phyloP scores from a whole-genome alignment of 2,329 filamentous ascomycete species.

The Sporothrix pseudoabietina region DNA sequence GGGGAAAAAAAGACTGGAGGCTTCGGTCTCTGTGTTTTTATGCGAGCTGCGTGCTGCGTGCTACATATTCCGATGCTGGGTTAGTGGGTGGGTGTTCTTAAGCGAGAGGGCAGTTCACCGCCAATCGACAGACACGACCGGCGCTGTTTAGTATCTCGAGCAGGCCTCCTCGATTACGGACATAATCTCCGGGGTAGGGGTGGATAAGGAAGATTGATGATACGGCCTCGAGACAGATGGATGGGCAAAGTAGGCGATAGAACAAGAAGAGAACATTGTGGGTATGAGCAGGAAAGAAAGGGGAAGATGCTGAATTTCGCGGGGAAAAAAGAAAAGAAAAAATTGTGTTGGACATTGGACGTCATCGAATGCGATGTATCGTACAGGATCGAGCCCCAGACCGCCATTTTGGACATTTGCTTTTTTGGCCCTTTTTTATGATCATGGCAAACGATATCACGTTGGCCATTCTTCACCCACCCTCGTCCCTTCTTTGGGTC shows the following conservation, averaged over 20 bases:
- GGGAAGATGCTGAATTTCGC: neutral
- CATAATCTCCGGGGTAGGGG: neutral
- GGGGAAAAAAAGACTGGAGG: neutral
- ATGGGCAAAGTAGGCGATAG: neutral
- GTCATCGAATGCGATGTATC: neutral
- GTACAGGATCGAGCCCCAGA: neutral
- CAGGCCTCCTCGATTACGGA: neutral
- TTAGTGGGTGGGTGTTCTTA: neutral
- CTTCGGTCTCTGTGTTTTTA: neutral
- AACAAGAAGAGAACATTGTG: no score
- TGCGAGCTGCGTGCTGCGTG: neutral
- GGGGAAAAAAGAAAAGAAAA: neutral
- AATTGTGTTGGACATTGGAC: neutral
- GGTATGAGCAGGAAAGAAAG: neutral
- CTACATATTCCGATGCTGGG: neutral
- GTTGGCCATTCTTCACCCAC: neutral
- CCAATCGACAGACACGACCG: neutral
- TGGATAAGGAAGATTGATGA: neutral
- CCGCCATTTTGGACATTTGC: conserved; percentile 4
- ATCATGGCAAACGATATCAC: neutral
- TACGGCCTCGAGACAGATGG: neutral
- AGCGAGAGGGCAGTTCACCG: neutral
- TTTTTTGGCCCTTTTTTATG: neutral
- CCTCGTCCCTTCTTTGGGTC: neutral
- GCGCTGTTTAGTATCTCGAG: neutral